Evolutionary conservation across 257 asterid species (phyloP), one percentile per base, ranked within the genome.

Genomic region (Scutellaria baicalensis): DNA sequence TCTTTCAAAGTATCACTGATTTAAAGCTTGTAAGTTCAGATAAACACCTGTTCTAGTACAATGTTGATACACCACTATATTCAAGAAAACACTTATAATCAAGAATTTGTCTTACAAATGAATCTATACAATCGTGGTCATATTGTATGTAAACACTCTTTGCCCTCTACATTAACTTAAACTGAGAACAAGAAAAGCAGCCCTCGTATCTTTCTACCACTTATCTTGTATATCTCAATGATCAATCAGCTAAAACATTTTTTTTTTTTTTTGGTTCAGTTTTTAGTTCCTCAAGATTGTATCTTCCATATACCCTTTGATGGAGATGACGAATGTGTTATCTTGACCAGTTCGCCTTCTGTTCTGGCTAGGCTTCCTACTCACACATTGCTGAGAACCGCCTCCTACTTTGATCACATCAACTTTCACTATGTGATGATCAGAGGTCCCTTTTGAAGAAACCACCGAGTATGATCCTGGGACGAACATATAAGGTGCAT

Each of bases 361-460:
- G 3, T 83, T 58, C 67, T 72, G 84, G 66, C 69, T 52, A 45
- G 67, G 13, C 71, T 73, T 80, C 73, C 64, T 78, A 65, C 77
- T 75, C 59, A 23, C 61, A 59, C 57, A 70, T 60, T 82, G 69
- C 27, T 74, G 84, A 7, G 82, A 6, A 40, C 17, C 48, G 27
- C 57, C 73, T 21, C 77, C 77, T 61, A 51, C 78, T 76, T 83
- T 93, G 47, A 84, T 78, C 86, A 91, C 50, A 59, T 93, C 96
- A 58, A 83, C 97, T 71, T 86, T 93, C 82, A 93, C 99, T 48
- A 93, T 88, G 74, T 93, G 99, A 68, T 93, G 99, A 84, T 91
- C 99, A 2, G 98, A 93, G 48, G 99, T 93, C 72, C 99, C 99
- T 76, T 93, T 93, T 0, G 99, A 93, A 35, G 99, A 93, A 11